Evolutionary conservation across 164 flowering plant genomes (phyloP).

Genomic region (Stephania japonica): DNA sequence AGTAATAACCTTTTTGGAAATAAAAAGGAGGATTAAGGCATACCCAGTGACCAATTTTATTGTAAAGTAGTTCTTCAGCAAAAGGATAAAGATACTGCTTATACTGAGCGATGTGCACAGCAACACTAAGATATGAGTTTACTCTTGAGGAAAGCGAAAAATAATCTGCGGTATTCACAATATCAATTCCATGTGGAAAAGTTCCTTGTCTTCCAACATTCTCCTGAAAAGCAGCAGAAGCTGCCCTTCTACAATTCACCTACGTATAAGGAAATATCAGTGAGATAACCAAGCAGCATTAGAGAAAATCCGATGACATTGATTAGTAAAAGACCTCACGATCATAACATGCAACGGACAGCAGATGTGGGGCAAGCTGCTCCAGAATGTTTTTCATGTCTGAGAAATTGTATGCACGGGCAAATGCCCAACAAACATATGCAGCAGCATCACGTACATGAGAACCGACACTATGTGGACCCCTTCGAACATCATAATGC

Average conservation of each 20-base stretch:
- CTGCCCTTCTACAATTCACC: constrained; percentile 99
- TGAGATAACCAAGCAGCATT: not conserved
- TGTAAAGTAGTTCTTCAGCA: constrained; percentile 66
- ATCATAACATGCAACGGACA: constrained; percentile 89
- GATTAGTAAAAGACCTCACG: constrained; percentile 62
- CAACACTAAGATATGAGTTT: constrained; percentile 80
- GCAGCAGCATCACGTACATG: constrained; percentile 99
- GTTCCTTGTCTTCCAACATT: constrained; percentile 98
- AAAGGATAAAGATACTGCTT: constrained; percentile 75
- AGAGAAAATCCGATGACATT: not conserved
- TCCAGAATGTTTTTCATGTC: constrained; percentile 80
- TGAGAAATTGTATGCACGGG: constrained; percentile 80
- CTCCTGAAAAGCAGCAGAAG: constrained; percentile 99
- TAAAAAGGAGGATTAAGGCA: constrained; percentile 4
- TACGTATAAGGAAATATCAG: constrained; percentile 24
- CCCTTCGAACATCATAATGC: constrained; percentile 93
- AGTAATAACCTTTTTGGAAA: not conserved
- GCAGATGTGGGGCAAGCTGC: constrained; percentile 83
- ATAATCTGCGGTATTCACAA: constrained; percentile 90
- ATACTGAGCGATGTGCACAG: constrained; percentile 73
- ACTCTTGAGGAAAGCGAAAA: constrained; percentile 89
- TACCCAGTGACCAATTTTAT: constrained; percentile 97
- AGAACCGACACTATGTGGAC: constrained; percentile 97
- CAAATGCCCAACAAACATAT: constrained; percentile 99
- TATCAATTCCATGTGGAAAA: constrained; percentile 93